Base-by-base conservation (phyloP, 2,329 filamentous ascomycete genomes). In the Teratosphaeria zuluensis region DNA sequence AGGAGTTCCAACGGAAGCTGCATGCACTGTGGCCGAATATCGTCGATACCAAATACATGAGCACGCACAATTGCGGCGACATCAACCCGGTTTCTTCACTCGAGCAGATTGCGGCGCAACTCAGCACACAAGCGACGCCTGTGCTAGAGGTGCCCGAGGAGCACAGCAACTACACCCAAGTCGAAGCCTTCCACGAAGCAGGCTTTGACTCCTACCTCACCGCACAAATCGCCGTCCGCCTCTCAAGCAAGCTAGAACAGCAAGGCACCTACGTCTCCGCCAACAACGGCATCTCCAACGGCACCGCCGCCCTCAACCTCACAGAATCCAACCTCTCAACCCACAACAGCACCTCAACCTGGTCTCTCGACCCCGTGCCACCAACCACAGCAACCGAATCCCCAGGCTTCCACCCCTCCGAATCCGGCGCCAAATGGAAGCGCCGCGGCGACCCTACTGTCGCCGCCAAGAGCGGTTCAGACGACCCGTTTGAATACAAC, bases 21-120 rank as follows among this genome's bases (percentile, higher is more conserved):
- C 78, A 84, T 62, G 64, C 75, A 11, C 65, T 82, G 2, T 85
- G 84, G 63, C 84, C 84, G 0, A 65, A 77, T 4, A 74, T 86
- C 16, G 74, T 86, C 19, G 84, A 86, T 62, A 86, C 84, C 0
- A 86, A 86, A 65, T 86, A 84, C 63, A 75, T 86, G 65, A 81
- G 81, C 4, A 85, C 83, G 0, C 76, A 82, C 64, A 77, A 80
- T 51, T 81, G 77, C 60, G 79, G 76, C 62, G 71, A 81, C 69
- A 69, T 81, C 58, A 81, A 79, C 58, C 77, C 78, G 1, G 74
- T 75, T 11, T 75, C 74, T 1, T 76, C 76, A 2, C 69, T 82
- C 0, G 74, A 80, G 64, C 74, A 81, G 30, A 76, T 83, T 30
- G 73, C 80, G 0, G 66, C 74, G 12, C 71, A 73, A 11, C 70